A percentile compares a stretch with the other conserved stretches of the same genome.
Evolutionary conservation across 768 basidiomycete species (phyloP).

Genomic region (Rhodotorula diobovata): DNA sequence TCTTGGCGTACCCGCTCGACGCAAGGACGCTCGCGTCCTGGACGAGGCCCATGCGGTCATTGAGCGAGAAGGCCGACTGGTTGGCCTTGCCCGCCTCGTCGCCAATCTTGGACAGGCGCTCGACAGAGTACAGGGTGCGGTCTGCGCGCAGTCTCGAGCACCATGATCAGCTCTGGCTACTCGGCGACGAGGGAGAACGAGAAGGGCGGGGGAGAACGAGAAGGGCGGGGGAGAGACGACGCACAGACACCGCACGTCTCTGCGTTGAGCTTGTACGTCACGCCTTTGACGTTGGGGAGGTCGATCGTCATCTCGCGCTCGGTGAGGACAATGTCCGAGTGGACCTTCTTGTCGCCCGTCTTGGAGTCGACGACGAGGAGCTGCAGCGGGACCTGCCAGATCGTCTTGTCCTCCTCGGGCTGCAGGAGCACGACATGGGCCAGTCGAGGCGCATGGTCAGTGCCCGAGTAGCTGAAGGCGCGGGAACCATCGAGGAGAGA

Average conservation of each 20-base stretch:
- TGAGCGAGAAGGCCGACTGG: conserved; percentile 62
- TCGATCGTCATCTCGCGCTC: conserved; percentile 64
- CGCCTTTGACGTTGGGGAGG: conserved; percentile 63
- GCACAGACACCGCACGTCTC: conserved; percentile 78
- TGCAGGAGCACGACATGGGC: conserved; percentile 35
- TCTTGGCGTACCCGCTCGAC: conserved; percentile 69
- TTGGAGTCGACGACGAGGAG: conserved; percentile 59
- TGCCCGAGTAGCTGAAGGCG: too few species aligned
- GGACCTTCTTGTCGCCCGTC: conserved; percentile 58
- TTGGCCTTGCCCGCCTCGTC: conserved; percentile 66
- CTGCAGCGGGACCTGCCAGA: conserved; percentile 83
- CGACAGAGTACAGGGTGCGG: conserved; percentile 78
- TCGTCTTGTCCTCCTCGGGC: conserved; percentile 76
- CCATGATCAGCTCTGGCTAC: background rate
- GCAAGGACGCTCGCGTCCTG: conserved; percentile 75
- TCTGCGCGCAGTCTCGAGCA: conserved; percentile 4
- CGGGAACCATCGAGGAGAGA: background rate
- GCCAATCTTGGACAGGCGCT: conserved; percentile 71
- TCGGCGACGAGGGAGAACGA: too few species aligned
- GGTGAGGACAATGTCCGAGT: conserved; percentile 63
- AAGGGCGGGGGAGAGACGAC: conserved; percentile 44
- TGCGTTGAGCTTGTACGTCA: conserved; percentile 80
- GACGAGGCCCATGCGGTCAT: conserved; percentile 80
- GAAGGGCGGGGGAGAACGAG: too few species aligned
- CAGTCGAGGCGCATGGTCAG: too few species aligned